These are phyloP conservation scores for Pontederia paniculata DNA, from an alignment of 176 grass and related monocot genomes.

Conservation along the genomic window DNA sequence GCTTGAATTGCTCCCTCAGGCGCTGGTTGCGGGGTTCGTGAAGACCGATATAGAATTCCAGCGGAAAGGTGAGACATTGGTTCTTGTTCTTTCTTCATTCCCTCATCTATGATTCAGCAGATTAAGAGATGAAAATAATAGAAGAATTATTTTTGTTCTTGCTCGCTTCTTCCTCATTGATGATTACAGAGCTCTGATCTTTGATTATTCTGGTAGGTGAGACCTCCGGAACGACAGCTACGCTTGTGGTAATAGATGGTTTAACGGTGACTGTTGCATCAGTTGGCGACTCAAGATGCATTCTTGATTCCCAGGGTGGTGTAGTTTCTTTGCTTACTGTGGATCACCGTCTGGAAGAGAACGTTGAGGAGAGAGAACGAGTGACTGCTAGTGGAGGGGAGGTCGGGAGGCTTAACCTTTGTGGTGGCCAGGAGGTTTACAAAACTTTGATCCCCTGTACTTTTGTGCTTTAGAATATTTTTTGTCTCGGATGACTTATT, in stretches of 20 bases:
- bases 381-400: conserved; percentile 88
- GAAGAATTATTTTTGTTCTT: neutral
- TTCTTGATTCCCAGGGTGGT: conserved; percentile 57
- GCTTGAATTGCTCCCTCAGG: conserved; percentile 65
- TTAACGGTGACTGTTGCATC: conserved; percentile 87
- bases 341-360: conserved; percentile 85
- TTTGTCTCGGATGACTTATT: neutral
- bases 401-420: conserved; percentile 84
- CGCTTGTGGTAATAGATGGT: conserved; percentile 73
- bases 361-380: conserved; percentile 77
- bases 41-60: conserved; percentile 98
- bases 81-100: neutral
- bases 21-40: conserved; percentile 91
- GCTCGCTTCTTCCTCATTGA: conserved; percentile 16
- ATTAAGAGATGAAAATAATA: neutral
- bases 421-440: conserved; percentile 83
- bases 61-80: conserved; percentile 45
- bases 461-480: no score
- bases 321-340: conserved; percentile 77
- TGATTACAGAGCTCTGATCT: conserved; percentile 10
- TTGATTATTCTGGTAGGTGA: conserved; percentile 40
- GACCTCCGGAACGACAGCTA: conserved; percentile 81
- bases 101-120: conserved; percentile 11
- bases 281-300: conserved; percentile 90
- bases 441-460: no score